Evolutionary conservation across 2,329 filamentous ascomycete genomes (phyloP).

Genomic region (Aspergillus caelatus): DNA sequence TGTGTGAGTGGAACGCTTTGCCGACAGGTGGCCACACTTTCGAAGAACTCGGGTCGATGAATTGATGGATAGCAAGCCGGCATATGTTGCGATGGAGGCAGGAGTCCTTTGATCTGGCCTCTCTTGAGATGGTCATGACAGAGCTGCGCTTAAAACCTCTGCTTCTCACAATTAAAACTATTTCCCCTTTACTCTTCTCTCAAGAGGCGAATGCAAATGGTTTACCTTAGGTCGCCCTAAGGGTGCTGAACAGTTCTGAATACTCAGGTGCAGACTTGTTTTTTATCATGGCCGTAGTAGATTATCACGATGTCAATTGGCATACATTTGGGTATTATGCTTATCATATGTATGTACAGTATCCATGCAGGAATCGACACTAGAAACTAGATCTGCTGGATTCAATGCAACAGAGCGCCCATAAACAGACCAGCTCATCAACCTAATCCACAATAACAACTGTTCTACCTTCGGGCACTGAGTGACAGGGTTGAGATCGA

Average conservation of each 20-base stretch:
- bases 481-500: conserved; percentile 20
- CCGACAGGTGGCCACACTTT: neutral
- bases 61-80: neutral
- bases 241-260: neutral
- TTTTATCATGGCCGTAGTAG: neutral
- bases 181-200: neutral
- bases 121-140: neutral
- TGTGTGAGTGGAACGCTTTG: conserved; percentile 30
- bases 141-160: neutral
- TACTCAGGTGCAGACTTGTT: neutral
- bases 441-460: conserved; percentile 34
- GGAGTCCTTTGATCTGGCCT: neutral
- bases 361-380: conserved; percentile 12
- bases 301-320: conserved; percentile 1
- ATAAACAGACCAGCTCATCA: neutral
- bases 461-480: conserved; percentile 24
- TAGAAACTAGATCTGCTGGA: neutral
- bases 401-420: neutral
- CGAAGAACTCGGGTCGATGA: neutral
- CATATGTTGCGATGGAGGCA: neutral
- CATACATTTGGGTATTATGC: conserved; percentile 29
- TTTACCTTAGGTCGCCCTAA: neutral
- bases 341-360: conserved; percentile 8
- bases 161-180: neutral
- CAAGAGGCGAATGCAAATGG: neutral